phyloP scores from a whole-genome alignment of 768 basidiomycete species.

The Amanita fuliginea region DNA sequence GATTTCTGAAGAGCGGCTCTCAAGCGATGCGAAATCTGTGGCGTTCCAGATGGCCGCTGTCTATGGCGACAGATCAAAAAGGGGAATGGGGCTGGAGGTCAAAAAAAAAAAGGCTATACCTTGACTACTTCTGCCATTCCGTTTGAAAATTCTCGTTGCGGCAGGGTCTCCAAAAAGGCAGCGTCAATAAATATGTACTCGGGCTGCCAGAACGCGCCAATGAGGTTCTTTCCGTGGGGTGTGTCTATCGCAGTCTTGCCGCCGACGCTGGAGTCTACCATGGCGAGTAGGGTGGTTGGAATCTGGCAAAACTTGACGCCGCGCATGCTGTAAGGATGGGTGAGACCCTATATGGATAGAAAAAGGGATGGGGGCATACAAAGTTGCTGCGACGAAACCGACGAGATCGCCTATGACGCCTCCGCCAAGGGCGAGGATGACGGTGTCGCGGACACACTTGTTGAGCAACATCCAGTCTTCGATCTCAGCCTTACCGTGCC shows the following conservation, averaged over 20 bases:
- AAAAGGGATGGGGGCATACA: conserved; percentile 42
- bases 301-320: conserved; percentile 94
- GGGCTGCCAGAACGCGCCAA: conserved; percentile 98
- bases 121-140: conserved; percentile 99
- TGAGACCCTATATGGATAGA: conserved; percentile 1
- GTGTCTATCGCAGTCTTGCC: conserved; percentile 99
- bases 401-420: conserved; percentile 96
- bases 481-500: conserved; percentile 84
- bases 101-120: conserved; percentile 29
- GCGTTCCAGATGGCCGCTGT: conserved; percentile 99
- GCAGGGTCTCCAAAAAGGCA: conserved; percentile 90
- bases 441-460: conserved; percentile 86
- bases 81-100: not conserved
- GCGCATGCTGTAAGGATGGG: conserved; percentile 63
- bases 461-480: conserved; percentile 88
- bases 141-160: conserved; percentile 89
- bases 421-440: conserved; percentile 88
- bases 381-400: conserved; percentile 94
- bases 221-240: conserved; percentile 94
- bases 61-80: conserved; percentile 25
- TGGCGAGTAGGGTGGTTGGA: conserved; percentile 91
- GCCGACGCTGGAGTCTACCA: conserved; percentile 97
- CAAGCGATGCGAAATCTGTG: conserved; percentile 77
- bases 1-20: conserved; percentile 77
- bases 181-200: conserved; percentile 96